phyloP scores from a whole-genome alignment of 1,284 basidiomycete species.

The Ustilago cynodontis region DNA sequence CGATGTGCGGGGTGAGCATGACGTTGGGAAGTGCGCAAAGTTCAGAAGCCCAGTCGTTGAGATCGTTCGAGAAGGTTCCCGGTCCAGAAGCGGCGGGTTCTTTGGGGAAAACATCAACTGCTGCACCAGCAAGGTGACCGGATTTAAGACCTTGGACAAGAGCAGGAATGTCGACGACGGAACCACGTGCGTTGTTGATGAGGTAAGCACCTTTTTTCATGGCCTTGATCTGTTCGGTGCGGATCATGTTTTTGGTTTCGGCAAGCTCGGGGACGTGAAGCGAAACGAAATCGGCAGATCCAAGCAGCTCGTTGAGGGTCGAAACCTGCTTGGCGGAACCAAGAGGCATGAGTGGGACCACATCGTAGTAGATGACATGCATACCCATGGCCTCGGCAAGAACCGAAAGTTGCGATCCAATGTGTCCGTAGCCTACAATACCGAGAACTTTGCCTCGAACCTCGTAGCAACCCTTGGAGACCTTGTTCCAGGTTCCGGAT shows the following conservation, averaged over 20 bases:
- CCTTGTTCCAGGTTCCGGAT: constrained; percentile 96
- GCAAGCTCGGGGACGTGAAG: constrained; percentile 96
- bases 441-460: constrained; percentile 96
- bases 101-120: constrained; percentile 92
- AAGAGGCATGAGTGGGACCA: constrained; percentile 97
- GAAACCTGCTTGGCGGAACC: constrained; percentile 92
- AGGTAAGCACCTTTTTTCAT: constrained; percentile 98
- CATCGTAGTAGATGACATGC: constrained; percentile 94
- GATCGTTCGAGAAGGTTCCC: constrained; percentile 74
- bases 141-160: constrained; percentile 84
- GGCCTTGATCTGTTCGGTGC: constrained; percentile 79
- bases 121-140: constrained; percentile 90
- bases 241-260: constrained; percentile 96
- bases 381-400: constrained; percentile 97
- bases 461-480: constrained; percentile 98
- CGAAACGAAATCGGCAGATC: constrained; percentile 89
- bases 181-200: constrained; percentile 97
- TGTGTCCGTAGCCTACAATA: constrained; percentile 98
- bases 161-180: constrained; percentile 93
- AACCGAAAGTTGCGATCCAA: constrained; percentile 96
- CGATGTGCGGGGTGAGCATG: constrained; percentile 83
- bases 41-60: constrained; percentile 64
- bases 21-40: constrained; percentile 63
- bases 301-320: constrained; percentile 82
- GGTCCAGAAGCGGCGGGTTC: constrained; percentile 93